Base-by-base conservation (phyloP, 441 rosid species). In the Bocquillonia castaneifolia region DNA sequence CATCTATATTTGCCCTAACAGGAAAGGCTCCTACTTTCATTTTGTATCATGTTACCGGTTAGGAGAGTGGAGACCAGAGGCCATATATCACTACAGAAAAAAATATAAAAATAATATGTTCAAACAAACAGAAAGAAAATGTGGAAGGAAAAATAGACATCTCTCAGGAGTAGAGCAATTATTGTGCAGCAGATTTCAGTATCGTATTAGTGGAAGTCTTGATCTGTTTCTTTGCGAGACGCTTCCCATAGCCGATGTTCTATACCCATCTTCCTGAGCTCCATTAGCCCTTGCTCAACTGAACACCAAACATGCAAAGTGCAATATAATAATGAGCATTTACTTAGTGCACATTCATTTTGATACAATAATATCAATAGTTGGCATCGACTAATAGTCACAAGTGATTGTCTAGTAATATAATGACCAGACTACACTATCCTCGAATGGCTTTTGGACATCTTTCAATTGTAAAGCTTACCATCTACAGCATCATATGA, bases 211-310 rank as follows among this genome's bases (percentile, higher is more conserved):
- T 22, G 47, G 26, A 59, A n/a, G 12, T 72, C 74, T 17, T 57
- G 72, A 17, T 76, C 80, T 10, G 52, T 65, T 69, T 78, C 82
- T 66, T 61, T 79, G 72, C 82, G 81, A 71, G 92, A 90, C 54
- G 96, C 96, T 88, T 90, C 96, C 98, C 99, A 95, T 0, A 95
- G 78, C 65, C 86, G 88, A 66, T 83, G 93, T 68, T 92, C 97
- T 69, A 92, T 84, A 42, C 96, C 94, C 67, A 92, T 80, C 83
- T 92, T 92, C 82, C 85, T 81, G 76, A 95, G 85, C 86, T 92
- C 98, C 74, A 78, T 48, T 63, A 90, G 73, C 42, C 96, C 96
- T 72, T 89, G 79, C 76, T 92, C 96, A 58, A 90, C 99, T 95
- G 90, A 64, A 63, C 36, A 55, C 14, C 36, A 39, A 36, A 61